A percentile compares a stretch with the other conserved stretches of the same genome.
phyloP scores from a whole-genome alignment of 2,329 filamentous ascomycete genomes.

The Talaromyces sp. region DNA sequence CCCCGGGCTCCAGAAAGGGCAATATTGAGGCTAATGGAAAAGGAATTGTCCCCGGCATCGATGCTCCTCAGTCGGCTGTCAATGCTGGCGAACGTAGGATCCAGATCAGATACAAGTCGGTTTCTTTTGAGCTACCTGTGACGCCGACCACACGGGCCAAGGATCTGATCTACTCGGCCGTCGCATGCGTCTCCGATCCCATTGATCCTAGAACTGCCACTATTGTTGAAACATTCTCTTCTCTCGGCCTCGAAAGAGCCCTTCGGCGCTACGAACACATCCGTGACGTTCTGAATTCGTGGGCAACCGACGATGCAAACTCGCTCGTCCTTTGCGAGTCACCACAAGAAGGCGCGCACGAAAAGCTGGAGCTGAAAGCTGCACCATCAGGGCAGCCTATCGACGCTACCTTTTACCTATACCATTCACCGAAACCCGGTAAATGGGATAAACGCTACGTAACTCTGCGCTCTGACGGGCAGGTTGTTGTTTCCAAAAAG shows the following conservation, averaged over 20 bases:
- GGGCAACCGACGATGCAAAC: slow-evolving; percentile 78
- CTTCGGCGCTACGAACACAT: slow-evolving; percentile 81
- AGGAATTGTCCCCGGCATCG: slow-evolving; percentile 50
- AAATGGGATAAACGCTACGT: slow-evolving; percentile 87
- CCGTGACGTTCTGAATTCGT: slow-evolving; percentile 85
- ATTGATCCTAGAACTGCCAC: slow-evolving; percentile 64
- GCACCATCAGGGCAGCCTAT: slow-evolving; percentile 61
- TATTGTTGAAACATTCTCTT: slow-evolving; percentile 70
- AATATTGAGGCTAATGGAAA: slow-evolving; percentile 15
- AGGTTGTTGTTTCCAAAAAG: slow-evolving; percentile 68
- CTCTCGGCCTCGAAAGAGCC: slow-evolving; percentile 73
- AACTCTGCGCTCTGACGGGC: slow-evolving; percentile 67
- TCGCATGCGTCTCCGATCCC: slow-evolving; percentile 56
- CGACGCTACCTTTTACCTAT: slow-evolving; percentile 65
- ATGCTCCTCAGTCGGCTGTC: slow-evolving; percentile 74
- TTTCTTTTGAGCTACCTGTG: slow-evolving; percentile 65
- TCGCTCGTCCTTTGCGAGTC: slow-evolving; percentile 62
- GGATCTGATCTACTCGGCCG: slow-evolving; percentile 66
- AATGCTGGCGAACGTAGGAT: slow-evolving; percentile 75
- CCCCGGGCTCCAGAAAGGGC: slow-evolving; percentile 13
- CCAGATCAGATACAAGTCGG: slow-evolving; percentile 65
- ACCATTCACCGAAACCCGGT: slow-evolving; percentile 74
- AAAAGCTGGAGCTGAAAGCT: slow-evolving; percentile 55
- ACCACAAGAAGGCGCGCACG: slow-evolving; percentile 44
- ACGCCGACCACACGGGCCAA: slow-evolving; percentile 67